These are phyloP conservation scores for Sphagnum fallax DNA, from an alignment of 228 moss, liverwort and hornwort species.

Conservation along the genomic window DNA sequence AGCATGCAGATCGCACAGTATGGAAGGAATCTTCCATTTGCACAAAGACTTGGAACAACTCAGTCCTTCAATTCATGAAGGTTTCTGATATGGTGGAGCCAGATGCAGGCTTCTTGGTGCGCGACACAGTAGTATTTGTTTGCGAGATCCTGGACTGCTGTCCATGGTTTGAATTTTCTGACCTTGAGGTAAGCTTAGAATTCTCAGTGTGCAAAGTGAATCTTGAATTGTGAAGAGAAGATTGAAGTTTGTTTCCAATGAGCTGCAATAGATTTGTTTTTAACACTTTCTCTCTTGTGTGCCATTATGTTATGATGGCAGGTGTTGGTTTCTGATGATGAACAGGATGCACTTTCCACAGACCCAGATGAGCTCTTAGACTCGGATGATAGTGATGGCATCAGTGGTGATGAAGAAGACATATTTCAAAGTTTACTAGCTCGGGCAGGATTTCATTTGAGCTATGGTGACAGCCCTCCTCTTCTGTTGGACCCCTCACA, in stretches of 20 bases:
- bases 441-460: slow-evolving; percentile 85
- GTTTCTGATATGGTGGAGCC: slow-evolving; percentile 93
- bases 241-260: background rate
- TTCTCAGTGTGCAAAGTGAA: background rate
- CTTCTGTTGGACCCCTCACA: slow-evolving; percentile 84
- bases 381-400: slow-evolving; percentile 91
- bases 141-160: slow-evolving; percentile 98
- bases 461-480: slow-evolving; percentile 86
- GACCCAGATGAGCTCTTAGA: slow-evolving; percentile 89
- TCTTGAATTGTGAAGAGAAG: background rate
- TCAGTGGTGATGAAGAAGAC: slow-evolving; percentile 93
- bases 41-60: slow-evolving; percentile 96
- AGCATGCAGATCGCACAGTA: slow-evolving; percentile 85
- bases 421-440: slow-evolving; percentile 81
- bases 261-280: too few relatives aligned
- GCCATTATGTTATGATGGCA: slow-evolving; percentile 15
- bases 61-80: slow-evolving; percentile 94
- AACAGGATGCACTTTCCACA: slow-evolving; percentile 86
- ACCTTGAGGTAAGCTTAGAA: slow-evolving; percentile 60
- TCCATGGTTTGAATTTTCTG: slow-evolving; percentile 97
- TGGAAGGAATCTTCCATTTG: slow-evolving; percentile 97
- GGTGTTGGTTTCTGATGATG: slow-evolving; percentile 93
- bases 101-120: slow-evolving; percentile 84
- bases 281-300: too few relatives aligned
- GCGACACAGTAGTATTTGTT: slow-evolving; percentile 90